Conservation (phyloP, 192 early-diverging fungal species). For the Phycomyces blakesleeanus region DNA sequence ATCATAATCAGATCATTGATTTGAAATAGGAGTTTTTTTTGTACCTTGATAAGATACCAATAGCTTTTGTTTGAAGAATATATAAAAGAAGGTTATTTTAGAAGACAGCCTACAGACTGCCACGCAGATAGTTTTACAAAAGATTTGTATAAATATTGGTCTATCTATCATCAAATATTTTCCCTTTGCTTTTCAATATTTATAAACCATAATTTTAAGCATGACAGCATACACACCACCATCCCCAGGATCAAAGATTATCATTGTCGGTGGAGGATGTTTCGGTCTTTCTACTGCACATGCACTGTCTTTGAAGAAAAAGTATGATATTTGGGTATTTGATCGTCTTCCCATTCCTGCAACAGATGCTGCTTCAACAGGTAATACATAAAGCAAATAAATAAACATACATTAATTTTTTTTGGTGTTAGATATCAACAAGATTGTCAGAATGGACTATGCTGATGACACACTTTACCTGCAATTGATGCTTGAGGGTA, state of each 20-base stretch:
- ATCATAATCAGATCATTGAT: no score
- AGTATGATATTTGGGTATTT: constrained; percentile 29
- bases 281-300: constrained; percentile 36
- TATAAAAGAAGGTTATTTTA: no score
- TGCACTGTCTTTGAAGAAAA: constrained; percentile 21
- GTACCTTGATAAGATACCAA: no score
- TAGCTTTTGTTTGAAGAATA: no score
- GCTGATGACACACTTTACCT: constrained; percentile 19
- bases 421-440: constrained; percentile 29
- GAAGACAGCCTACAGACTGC: no score
- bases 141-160: no score
- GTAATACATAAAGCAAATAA: constrained; percentile 10
- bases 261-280: constrained; percentile 39
- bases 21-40: no score
- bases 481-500: constrained; percentile 17
- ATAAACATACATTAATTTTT: background rate
- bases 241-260: constrained; percentile 20
- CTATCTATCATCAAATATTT: no score
- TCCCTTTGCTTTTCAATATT: no score
- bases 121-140: no score
- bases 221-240: constrained; percentile 9
- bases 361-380: constrained; percentile 37
- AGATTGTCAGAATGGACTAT: constrained; percentile 34
- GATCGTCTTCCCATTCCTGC: constrained; percentile 30
- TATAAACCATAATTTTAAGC: no score